phyloP scores from a whole-genome alignment of 306 rosid genomes.

The Mucuna pruriens region DNA sequence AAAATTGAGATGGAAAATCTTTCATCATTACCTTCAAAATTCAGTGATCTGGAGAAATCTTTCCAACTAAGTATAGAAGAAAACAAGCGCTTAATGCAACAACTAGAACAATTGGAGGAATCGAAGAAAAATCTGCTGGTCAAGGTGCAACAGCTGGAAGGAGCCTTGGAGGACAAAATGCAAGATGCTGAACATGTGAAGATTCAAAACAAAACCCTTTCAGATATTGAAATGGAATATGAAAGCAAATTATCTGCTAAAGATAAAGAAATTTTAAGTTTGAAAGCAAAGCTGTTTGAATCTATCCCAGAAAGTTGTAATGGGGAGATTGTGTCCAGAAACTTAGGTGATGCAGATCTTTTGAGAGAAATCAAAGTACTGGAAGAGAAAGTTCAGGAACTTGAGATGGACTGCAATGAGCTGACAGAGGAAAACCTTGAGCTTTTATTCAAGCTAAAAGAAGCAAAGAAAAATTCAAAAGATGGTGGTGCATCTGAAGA shows the following conservation, averaged over 20 bases:
- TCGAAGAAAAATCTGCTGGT: slow-evolving; percentile 62
- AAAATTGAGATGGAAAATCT: slow-evolving; percentile 68
- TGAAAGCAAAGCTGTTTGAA: slow-evolving; percentile 51
- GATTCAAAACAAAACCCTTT: slow-evolving; percentile 44
- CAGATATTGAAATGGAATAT: slow-evolving; percentile 55
- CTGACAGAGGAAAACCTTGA: slow-evolving; percentile 94
- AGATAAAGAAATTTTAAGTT: slow-evolving; percentile 61
- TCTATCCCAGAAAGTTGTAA: slow-evolving; percentile 49
- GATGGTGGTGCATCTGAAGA: slow-evolving; percentile 44
- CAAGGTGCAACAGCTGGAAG: slow-evolving; percentile 64
- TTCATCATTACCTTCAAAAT: slow-evolving; percentile 53
- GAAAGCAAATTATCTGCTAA: slow-evolving; percentile 47
- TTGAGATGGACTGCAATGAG: slow-evolving; percentile 93
- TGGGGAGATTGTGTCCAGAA: slow-evolving; percentile 46
- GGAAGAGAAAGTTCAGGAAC: slow-evolving; percentile 82
- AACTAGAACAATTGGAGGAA: slow-evolving; percentile 67
- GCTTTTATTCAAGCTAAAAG: slow-evolving; percentile 85
- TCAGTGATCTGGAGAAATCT: slow-evolving; percentile 55
- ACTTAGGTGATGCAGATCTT: slow-evolving; percentile 56
- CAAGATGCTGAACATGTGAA: slow-evolving; percentile 43
- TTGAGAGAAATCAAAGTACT: slow-evolving; percentile 62
- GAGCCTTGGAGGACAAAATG: slow-evolving; percentile 61
- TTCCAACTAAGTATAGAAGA: slow-evolving; percentile 52
- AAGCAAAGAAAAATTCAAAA: slow-evolving; percentile 53
- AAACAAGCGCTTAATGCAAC: slow-evolving; percentile 52